Percentiles rank a stretch among this genome's conserved stretches.
phyloP scores from a whole-genome alignment of 345 rosid species.

The Rubroshorea leprosula region DNA sequence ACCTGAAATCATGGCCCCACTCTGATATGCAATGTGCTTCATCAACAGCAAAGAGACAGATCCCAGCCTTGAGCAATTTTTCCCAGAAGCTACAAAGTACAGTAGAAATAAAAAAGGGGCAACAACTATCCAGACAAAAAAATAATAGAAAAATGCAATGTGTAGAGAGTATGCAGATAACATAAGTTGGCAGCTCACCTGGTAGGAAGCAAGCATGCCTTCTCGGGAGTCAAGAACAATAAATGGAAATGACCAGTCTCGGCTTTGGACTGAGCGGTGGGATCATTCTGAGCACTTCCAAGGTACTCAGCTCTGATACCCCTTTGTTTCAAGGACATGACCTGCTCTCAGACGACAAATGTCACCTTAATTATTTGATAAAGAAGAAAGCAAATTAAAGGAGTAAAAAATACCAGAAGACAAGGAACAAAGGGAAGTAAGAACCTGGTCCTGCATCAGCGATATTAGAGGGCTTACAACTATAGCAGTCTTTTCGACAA shows the following conservation, averaged over 20 bases:
- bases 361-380: background rate
- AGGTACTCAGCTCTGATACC: slow-evolving; percentile 44
- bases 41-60: slow-evolving; percentile 42
- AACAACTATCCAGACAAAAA: background rate
- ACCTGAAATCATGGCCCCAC: slow-evolving; percentile 59
- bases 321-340: slow-evolving; percentile 37
- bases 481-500: slow-evolving; percentile 29
- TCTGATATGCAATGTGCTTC: slow-evolving; percentile 54
- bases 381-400: too few relatives aligned
- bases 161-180: background rate
- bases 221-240: slow-evolving; percentile 43
- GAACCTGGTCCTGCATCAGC: slow-evolving; percentile 49
- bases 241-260: slow-evolving; percentile 35
- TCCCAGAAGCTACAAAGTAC: slow-evolving; percentile 35
- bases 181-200: slow-evolving; percentile 31
- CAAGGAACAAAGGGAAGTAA: background rate
- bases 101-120: background rate
- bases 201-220: slow-evolving; percentile 31
- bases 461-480: slow-evolving; percentile 50
- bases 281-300: slow-evolving; percentile 39
- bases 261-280: slow-evolving; percentile 28
- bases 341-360: slow-evolving; percentile 13
- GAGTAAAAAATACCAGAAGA: background rate
- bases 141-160: too few relatives aligned
- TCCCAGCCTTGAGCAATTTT: slow-evolving; percentile 31